Evolutionary conservation across 495 filamentous ascomycete species (phyloP).

Genomic region (Hypoxylon fuscum): DNA sequence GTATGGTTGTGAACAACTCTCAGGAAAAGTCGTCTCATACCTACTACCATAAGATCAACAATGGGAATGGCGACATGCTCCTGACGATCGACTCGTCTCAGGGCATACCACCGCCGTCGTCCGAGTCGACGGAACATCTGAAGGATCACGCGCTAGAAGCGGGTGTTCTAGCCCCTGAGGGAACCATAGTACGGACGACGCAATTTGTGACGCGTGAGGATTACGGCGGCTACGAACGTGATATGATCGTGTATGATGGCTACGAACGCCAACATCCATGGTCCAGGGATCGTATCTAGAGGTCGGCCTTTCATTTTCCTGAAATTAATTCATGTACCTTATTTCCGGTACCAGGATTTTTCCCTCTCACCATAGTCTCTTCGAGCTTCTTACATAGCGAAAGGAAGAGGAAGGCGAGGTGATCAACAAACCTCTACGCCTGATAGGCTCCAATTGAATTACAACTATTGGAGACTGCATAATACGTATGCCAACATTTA

Average conservation of each 20-base stretch:
- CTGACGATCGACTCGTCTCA: constrained; percentile 28
- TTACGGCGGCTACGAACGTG: constrained; percentile 27
- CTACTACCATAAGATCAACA: constrained; percentile 38
- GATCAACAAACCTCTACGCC: too few species aligned
- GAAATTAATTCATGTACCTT: neutral
- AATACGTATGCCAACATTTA: too few species aligned
- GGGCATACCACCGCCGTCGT: constrained; percentile 3
- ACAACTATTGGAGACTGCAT: too few species aligned
- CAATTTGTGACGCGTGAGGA: constrained; percentile 34
- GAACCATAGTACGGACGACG: constrained; percentile 40
- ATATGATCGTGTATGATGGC: constrained; percentile 5
- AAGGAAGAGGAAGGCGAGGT: too few species aligned
- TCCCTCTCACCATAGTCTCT: neutral
- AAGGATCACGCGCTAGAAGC: constrained; percentile 12
- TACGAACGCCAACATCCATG: constrained; percentile 39
- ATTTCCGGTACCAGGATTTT: neutral
- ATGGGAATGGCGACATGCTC: constrained; percentile 25
- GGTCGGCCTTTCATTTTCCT: neutral
- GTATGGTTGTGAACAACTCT: constrained; percentile 21
- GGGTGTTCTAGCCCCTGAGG: neutral
- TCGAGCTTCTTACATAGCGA: too few species aligned
- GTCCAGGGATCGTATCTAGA: constrained; percentile 27
- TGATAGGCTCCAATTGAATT: too few species aligned
- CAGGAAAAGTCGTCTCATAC: constrained; percentile 23
- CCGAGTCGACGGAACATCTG: constrained; percentile 43